Evolutionary conservation across 371 early-diverging fungal species (phyloP).

Genomic region (Apophysomyces elegans): DNA sequence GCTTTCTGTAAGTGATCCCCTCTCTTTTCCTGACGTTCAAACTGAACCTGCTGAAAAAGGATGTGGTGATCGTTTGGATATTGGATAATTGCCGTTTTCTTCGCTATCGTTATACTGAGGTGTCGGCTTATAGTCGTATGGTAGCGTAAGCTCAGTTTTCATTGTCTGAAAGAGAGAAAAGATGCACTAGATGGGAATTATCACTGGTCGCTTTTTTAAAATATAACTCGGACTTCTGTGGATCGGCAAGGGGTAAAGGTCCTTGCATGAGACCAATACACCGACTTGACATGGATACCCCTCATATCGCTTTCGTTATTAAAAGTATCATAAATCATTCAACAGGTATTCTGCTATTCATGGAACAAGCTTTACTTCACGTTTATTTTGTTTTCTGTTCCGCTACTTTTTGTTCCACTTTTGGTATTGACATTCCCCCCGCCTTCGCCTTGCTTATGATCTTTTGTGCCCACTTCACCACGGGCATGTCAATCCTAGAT

Average conservation of each 20-base stretch:
- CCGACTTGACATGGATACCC: no score
- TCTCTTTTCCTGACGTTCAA: background rate
- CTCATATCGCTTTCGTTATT: no score
- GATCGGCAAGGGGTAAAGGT: slow-evolving; percentile 73
- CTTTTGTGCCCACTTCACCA: slow-evolving; percentile 74
- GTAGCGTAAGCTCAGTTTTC: background rate
- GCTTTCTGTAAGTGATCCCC: no score
- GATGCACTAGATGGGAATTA: background rate
- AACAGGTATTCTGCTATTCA: background rate
- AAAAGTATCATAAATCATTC: no score
- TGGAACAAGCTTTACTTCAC: background rate
- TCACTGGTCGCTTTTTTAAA: slow-evolving; percentile 21
- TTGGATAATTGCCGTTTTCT: background rate
- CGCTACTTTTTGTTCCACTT: slow-evolving; percentile 18
- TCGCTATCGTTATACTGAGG: background rate
- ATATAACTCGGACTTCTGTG: slow-evolving; percentile 69
- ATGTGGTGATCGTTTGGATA: background rate
- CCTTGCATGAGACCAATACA: slow-evolving; percentile 64
- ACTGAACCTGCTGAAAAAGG: background rate
- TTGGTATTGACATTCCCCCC: slow-evolving; percentile 56
- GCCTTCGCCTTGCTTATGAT: slow-evolving; percentile 60
- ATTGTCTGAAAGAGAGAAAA: background rate
- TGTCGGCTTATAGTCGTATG: background rate
- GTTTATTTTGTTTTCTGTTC: slow-evolving; percentile 10
- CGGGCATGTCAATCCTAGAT: slow-evolving; percentile 70